These are phyloP conservation scores for Salvia rosmarinus DNA, from an alignment of 257 asterid genomes.

Conservation along the genomic window DNA sequence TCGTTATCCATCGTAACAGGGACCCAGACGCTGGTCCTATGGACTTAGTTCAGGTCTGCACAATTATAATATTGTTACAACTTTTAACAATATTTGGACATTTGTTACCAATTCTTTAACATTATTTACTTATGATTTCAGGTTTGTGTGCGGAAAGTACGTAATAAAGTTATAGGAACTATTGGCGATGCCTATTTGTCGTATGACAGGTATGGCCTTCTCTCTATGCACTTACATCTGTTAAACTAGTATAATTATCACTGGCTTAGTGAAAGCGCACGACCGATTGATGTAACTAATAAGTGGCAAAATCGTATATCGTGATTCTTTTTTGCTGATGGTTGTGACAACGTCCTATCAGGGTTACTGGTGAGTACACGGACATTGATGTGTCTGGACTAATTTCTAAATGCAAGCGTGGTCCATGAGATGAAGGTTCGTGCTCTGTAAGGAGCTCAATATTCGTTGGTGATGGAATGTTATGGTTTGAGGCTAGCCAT, in stretches of 20 bases:
- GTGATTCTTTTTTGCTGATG: not conserved
- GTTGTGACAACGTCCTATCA: conserved; percentile 31
- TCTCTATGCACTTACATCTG: not conserved
- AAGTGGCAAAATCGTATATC: no score
- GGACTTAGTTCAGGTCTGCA: conserved; percentile 79
- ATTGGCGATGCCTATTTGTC: conserved; percentile 82
- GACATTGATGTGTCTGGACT: conserved; percentile 48
- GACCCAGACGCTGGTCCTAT: conserved; percentile 83
- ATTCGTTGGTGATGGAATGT: not conserved
- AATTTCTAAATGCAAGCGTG: conserved; percentile 2
- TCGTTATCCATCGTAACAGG: conserved; percentile 90
- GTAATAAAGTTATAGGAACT: conserved; percentile 90
- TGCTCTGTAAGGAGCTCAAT: not conserved
- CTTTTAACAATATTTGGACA: not conserved
- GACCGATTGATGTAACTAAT: no score
- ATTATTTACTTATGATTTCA: conserved; percentile 30
- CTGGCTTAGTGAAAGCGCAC: no score
- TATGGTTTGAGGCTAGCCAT: conserved; percentile 18
- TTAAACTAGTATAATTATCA: no score
- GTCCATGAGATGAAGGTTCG: not conserved
- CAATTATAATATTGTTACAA: conserved; percentile 21
- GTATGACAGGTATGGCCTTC: conserved; percentile 66
- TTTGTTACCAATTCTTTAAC: conserved; percentile 8
- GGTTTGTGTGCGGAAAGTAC: conserved; percentile 94
- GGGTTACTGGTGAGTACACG: conserved; percentile 76